Evolutionary conservation across 139 green algal species (phyloP), one percentile per base, ranked within the genome.

Genomic region (Closterium sp.): DNA sequence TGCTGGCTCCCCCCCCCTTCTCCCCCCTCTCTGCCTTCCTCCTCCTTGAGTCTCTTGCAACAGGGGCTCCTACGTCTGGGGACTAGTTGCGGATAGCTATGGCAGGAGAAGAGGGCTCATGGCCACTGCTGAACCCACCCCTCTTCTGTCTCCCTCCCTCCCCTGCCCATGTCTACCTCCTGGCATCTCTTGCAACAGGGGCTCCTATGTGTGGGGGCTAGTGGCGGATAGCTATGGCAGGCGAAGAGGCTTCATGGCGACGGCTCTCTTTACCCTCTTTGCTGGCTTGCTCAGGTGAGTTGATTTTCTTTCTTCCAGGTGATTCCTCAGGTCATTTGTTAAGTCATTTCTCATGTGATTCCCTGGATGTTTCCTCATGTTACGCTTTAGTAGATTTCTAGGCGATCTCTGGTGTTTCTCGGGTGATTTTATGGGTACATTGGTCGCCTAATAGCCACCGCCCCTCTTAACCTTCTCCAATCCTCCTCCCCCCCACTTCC

Each of bases 21-120:
- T n/a, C n/a, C n/a, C n/a, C n/a, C n/a, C n/a, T n/a, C n/a, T n/a
- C n/a, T n/a, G n/a, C n/a, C n/a, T n/a, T n/a, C n/a, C n/a, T n/a
- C n/a, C n/a, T n/a, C n/a, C n/a, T n/a, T n/a, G n/a, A n/a, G n/a
- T n/a, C n/a, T n/a, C n/a, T n/a, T n/a, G n/a, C n/a, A 19, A 0
- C 88, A 34, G 95, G 10, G 97, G 96, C 1, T 94, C 96, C 0
- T 96, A 96, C 90, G 84, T 35, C 0, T 97, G 96, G 91, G 97
- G 97, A 7, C 66, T 84, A 2, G 55, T 76, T 16, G 55, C 55
- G 25, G 55, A 76, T 76, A 19, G 16, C 12, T 76, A 76, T 2
- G 55, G 43, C 0, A 69, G 16, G 25, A 76, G 55, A 19, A 76
- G 55, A 3, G 55, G 55, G 55, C 25, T 76, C 12, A 76, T 76